Percentiles rank a stretch among this genome's conserved stretches.
phyloP scores from a whole-genome alignment of 2,329 filamentous ascomycete genomes.

The Ophiosphaerella narmari region DNA sequence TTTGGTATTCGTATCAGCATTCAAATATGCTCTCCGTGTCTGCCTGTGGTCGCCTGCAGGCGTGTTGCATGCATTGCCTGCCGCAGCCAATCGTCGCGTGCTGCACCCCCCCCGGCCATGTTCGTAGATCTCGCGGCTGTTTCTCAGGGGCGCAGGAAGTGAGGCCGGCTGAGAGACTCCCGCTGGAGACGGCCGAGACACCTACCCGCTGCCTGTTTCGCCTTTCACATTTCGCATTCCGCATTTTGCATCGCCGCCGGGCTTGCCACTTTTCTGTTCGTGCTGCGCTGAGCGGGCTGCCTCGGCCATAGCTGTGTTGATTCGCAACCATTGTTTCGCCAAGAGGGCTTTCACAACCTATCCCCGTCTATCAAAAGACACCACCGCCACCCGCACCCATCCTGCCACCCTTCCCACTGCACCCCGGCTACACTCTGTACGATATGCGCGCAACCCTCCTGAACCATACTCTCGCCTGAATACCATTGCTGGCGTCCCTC shows the following conservation, averaged over 20 bases:
- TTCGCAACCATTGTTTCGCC: not conserved
- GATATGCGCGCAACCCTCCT: conserved; percentile 18
- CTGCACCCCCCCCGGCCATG: conserved; percentile 1
- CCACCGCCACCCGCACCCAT: not conserved
- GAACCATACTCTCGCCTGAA: conserved; percentile 7
- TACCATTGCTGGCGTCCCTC: not conserved
- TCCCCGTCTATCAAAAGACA: not conserved
- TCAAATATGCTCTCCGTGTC: too few species aligned
- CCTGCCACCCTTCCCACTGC: not conserved
- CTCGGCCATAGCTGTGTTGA: not conserved
- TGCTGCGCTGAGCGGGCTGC: not conserved
- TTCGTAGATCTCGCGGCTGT: conserved; percentile 15
- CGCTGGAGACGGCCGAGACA: not conserved
- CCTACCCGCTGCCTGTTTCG: not conserved
- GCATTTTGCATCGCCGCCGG: not conserved
- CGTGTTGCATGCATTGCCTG: conserved; percentile 6
- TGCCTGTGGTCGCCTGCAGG: not conserved
- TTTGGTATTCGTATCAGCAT: too few species aligned
- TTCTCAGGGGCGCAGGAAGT: conserved; percentile 15
- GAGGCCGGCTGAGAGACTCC: conserved; percentile 3
- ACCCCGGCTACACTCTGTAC: conserved; percentile 4
- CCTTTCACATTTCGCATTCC: not conserved
- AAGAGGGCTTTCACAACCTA: not conserved
- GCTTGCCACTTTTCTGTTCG: not conserved
- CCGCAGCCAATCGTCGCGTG: conserved; percentile 15